Percentiles rank a stretch among this genome's conserved stretches.
Evolutionary conservation across 2,329 filamentous ascomycete genomes (phyloP).

Genomic region (Xylariales sp.): DNA sequence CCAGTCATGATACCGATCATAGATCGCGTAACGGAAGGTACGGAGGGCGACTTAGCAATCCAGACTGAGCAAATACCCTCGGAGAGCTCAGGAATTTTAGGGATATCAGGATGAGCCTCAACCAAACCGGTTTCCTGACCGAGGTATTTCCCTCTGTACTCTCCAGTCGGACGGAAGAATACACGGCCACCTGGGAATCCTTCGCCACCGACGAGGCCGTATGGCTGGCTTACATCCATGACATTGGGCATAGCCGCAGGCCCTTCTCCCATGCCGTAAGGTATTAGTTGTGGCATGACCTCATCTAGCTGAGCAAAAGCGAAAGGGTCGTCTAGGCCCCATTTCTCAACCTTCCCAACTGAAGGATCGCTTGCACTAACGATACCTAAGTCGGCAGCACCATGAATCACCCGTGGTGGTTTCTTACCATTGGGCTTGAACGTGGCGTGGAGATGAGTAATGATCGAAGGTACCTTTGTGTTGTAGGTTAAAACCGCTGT

Average conservation of each 20-base stretch:
- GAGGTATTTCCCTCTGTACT: constrained; percentile 82
- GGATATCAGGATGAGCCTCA: constrained; percentile 77
- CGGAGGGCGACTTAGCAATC: constrained; percentile 84
- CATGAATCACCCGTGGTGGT: constrained; percentile 83
- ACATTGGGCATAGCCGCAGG: constrained; percentile 83
- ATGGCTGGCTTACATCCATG: constrained; percentile 90
- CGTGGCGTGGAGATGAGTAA: constrained; percentile 82
- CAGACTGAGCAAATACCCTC: constrained; percentile 84
- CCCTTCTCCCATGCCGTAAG: constrained; percentile 83
- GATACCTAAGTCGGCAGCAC: constrained; percentile 79
- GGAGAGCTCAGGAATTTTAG: constrained; percentile 74
- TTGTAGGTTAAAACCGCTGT: constrained; percentile 86
- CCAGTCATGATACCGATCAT: constrained; percentile 85
- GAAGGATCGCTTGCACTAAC: constrained; percentile 86
- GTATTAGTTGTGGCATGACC: constrained; percentile 75
- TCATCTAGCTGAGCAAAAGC: constrained; percentile 83
- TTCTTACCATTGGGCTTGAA: constrained; percentile 78
- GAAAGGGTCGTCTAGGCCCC: constrained; percentile 82
- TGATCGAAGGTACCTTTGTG: constrained; percentile 81
- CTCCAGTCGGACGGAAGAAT: constrained; percentile 79
- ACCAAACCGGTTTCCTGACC: constrained; percentile 69
- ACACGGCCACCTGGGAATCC: constrained; percentile 84
- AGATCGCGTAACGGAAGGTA: constrained; percentile 79
- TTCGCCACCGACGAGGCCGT: constrained; percentile 86
- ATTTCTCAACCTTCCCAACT: constrained; percentile 79